These are phyloP conservation scores for Farysia itapuensis DNA, from an alignment of 1,284 basidiomycete species.

Conservation along the genomic window DNA sequence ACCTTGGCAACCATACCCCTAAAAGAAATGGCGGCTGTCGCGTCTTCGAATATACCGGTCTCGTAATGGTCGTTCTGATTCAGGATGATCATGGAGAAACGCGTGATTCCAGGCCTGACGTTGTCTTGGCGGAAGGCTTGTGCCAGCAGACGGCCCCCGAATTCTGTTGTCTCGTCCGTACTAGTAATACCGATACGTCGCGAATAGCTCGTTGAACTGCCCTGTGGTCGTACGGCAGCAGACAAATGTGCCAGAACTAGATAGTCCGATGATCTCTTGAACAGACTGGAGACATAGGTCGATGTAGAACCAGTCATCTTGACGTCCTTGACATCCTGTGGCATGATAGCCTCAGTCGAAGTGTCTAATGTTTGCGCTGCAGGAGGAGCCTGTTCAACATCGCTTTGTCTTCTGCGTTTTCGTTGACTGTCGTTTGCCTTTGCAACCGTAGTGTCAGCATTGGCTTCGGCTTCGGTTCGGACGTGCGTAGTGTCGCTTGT, in stretches of 20 bases:
- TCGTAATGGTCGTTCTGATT: conserved; percentile 48
- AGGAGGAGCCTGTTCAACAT: neutral
- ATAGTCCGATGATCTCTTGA: conserved; percentile 34
- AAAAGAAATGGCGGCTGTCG: conserved; percentile 23
- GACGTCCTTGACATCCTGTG: conserved; percentile 11
- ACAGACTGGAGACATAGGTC: conserved; percentile 5
- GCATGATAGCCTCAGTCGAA: conserved; percentile 1
- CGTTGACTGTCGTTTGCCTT: neutral
- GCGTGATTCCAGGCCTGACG: conserved; percentile 10
- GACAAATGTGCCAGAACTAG: conserved; percentile 33
- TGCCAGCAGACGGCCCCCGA: conserved; percentile 16
- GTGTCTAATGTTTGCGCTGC: neutral
- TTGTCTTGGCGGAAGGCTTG: conserved; percentile 34
- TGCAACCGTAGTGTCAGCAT: neutral
- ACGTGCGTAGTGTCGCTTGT: neutral
- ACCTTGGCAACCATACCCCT: conserved; percentile 23
- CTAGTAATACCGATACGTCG: conserved; percentile 28
- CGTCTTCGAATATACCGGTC: conserved; percentile 12
- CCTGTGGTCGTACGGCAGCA: conserved; percentile 23
- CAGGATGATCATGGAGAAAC: conserved; percentile 34
- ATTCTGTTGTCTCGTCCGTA: conserved; percentile 21
- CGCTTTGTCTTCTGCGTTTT: neutral
- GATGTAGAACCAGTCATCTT: conserved; percentile 9
- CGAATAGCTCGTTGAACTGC: conserved; percentile 5
- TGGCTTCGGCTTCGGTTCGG: conserved; percentile 4